Percentiles rank a stretch among this genome's conserved stretches.
phyloP scores from a whole-genome alignment of 2,329 filamentous ascomycete genomes.

The Hymenoscyphus linearis region DNA sequence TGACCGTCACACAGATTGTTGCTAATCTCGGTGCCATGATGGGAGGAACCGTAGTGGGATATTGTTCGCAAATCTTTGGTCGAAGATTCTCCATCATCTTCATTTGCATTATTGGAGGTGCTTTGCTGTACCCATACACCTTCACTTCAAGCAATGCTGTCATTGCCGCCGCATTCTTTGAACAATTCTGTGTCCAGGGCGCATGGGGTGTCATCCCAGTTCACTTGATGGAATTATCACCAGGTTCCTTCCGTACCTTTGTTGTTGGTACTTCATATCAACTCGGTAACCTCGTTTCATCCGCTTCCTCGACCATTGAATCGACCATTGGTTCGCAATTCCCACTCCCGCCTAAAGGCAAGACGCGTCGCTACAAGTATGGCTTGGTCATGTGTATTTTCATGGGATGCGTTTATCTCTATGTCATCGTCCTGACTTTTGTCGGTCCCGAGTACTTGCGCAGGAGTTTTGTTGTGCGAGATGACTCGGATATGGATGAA shows the following conservation, averaged over 20 bases:
- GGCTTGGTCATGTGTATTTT: slow-evolving; percentile 87
- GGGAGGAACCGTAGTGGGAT: slow-evolving; percentile 61
- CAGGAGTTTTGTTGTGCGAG: slow-evolving; percentile 41
- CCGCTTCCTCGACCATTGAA: slow-evolving; percentile 70
- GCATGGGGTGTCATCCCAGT: slow-evolving; percentile 72
- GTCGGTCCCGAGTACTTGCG: slow-evolving; percentile 42
- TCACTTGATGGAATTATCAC: slow-evolving; percentile 69
- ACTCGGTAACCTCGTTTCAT: slow-evolving; percentile 69
- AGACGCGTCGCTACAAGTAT: slow-evolving; percentile 60
- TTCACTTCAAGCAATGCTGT: slow-evolving; percentile 58
- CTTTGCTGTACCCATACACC: slow-evolving; percentile 68
- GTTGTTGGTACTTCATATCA: slow-evolving; percentile 71
- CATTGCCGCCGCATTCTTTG: slow-evolving; percentile 78
- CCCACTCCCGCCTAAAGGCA: slow-evolving; percentile 55
- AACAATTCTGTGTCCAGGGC: slow-evolving; percentile 74
- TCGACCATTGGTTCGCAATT: slow-evolving; percentile 72
- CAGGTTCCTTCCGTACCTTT: slow-evolving; percentile 62
- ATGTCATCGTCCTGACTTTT: slow-evolving; percentile 52
- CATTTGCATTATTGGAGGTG: slow-evolving; percentile 43
- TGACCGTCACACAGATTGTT: slow-evolving; percentile 68
- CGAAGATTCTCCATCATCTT: slow-evolving; percentile 63
- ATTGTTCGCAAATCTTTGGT: slow-evolving; percentile 61
- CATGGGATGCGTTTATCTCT: slow-evolving; percentile 59
- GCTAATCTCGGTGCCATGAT: slow-evolving; percentile 66
- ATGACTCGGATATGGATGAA: slow-evolving; percentile 41